Conservation (phyloP, 2,329 filamentous ascomycete species). For the Arthrobotrys sinensis region DNA sequence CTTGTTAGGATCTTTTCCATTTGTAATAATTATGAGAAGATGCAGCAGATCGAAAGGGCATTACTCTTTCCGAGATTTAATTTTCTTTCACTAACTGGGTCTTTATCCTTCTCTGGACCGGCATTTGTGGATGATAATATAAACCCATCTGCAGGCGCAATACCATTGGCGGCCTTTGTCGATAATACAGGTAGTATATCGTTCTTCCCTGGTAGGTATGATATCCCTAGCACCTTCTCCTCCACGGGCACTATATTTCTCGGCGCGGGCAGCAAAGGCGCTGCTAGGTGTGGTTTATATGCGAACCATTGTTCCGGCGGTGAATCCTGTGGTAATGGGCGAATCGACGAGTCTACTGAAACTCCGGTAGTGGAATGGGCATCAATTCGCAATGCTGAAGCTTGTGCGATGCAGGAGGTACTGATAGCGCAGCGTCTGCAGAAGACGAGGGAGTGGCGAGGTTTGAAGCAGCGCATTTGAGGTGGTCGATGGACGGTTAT, state of each 20-base stretch:
- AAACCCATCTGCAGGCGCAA: slow-evolving; percentile 12
- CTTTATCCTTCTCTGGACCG: slow-evolving; percentile 38
- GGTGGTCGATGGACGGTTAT: slow-evolving; percentile 9
- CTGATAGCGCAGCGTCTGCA: slow-evolving; percentile 48
- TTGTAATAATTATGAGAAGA: background rate
- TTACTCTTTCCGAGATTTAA: slow-evolving; percentile 64
- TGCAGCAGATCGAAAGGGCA: slow-evolving; percentile 1
- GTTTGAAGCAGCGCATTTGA: slow-evolving; percentile 49
- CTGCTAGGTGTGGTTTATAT: slow-evolving; percentile 72
- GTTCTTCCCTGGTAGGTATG: slow-evolving; percentile 8
- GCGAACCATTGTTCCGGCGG: slow-evolving; percentile 44
- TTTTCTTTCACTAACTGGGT: slow-evolving; percentile 62
- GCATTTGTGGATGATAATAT: slow-evolving; percentile 23
- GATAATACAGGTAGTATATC: background rate
- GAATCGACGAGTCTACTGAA: slow-evolving; percentile 12
- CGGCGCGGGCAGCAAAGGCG: slow-evolving; percentile 87
- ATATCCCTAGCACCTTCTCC: slow-evolving; percentile 76
- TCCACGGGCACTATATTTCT: slow-evolving; percentile 77
- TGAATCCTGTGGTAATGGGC: background rate
- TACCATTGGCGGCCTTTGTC: slow-evolving; percentile 6
- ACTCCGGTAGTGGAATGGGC: slow-evolving; percentile 1
- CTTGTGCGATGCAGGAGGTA: slow-evolving; percentile 40
- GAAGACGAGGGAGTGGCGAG: slow-evolving; percentile 32
- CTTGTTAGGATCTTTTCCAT: background rate
- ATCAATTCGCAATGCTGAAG: slow-evolving; percentile 40